Conservation (phyloP, 192 early-diverging fungal genomes). For the Chytriomyces sp. region DNA sequence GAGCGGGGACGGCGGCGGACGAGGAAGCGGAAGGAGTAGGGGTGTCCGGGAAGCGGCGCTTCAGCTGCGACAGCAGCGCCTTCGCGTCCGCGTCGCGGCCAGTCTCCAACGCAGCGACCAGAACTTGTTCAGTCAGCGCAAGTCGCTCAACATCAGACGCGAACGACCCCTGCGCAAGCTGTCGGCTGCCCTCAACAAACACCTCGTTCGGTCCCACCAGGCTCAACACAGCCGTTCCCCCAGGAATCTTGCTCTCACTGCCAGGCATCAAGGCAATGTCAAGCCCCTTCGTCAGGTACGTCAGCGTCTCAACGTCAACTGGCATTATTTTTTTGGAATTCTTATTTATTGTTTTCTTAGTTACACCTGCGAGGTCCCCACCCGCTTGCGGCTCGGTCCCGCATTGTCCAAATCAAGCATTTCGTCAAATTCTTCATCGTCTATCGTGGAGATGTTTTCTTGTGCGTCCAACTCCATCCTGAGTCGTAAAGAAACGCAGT, state of each 20-base stretch:
- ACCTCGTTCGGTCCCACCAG: conserved; percentile 17
- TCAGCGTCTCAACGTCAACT: no score
- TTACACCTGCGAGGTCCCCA: no score
- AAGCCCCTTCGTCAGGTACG: not conserved
- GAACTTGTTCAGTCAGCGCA: conserved; percentile 79
- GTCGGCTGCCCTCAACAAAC: conserved; percentile 14
- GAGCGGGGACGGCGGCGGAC: conserved; percentile 14
- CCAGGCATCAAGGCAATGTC: conserved; percentile 15
- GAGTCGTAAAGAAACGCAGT: not conserved
- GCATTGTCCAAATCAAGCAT: conserved; percentile 7
- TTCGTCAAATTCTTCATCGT: conserved; percentile 20
- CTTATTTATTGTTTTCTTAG: no score
- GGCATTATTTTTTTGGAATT: no score
- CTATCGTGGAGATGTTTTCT: not conserved
- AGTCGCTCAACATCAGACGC: conserved; percentile 32
- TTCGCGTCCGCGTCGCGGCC: conserved; percentile 69
- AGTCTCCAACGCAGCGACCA: conserved; percentile 77
- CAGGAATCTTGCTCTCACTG: not conserved
- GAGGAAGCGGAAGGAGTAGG: no score
- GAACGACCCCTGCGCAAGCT: conserved; percentile 14
- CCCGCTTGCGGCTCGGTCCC: no score
- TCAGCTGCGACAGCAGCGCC: conserved; percentile 61
- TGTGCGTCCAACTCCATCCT: not conserved
- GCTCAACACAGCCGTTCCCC: not conserved
- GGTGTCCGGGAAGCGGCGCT: conserved; percentile 52